Evolutionary conservation across 2,329 filamentous ascomycete species (phyloP).

Genomic region (Stagonosporopsis vannaccii): DNA sequence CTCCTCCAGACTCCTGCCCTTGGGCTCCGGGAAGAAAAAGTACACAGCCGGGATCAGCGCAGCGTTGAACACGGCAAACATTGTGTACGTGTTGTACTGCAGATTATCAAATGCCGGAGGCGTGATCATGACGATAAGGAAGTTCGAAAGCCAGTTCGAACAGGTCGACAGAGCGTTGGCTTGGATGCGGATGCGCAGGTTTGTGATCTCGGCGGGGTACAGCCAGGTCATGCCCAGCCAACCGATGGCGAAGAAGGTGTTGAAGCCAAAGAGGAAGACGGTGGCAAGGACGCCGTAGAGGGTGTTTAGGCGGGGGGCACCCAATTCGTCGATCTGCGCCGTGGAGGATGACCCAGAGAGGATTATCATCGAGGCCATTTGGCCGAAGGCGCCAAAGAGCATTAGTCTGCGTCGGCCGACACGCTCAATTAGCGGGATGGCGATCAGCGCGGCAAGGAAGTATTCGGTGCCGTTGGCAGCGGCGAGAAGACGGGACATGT

Average conservation of each 20-base stretch:
- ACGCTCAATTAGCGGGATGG: conserved; percentile 49
- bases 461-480: conserved; percentile 52
- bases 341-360: conserved; percentile 40
- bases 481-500: conserved; percentile 46
- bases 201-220: conserved; percentile 78
- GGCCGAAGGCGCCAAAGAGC: conserved; percentile 47
- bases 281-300: conserved; percentile 47
- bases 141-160: conserved; percentile 59
- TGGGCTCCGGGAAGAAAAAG: conserved; percentile 69
- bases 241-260: conserved; percentile 88
- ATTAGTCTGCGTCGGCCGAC: conserved; percentile 48
- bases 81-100: conserved; percentile 63
- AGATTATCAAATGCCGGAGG: conserved; percentile 66
- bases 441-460: conserved; percentile 52
- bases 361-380: conserved; percentile 44
- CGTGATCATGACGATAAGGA: conserved; percentile 72
- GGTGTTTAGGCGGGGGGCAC: not conserved
- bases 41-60: conserved; percentile 64
- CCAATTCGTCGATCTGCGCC: conserved; percentile 33
- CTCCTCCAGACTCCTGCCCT: conserved; percentile 52
- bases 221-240: conserved; percentile 75
- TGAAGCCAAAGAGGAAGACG: conserved; percentile 91
- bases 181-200: conserved; percentile 83
- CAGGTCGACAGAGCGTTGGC: conserved; percentile 88
- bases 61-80: conserved; percentile 64